A percentile compares a stretch with the other conserved stretches of the same genome.
Conservation (phyloP, 2,329 filamentous ascomycete species). For the Celoporthe dispersa region DNA sequence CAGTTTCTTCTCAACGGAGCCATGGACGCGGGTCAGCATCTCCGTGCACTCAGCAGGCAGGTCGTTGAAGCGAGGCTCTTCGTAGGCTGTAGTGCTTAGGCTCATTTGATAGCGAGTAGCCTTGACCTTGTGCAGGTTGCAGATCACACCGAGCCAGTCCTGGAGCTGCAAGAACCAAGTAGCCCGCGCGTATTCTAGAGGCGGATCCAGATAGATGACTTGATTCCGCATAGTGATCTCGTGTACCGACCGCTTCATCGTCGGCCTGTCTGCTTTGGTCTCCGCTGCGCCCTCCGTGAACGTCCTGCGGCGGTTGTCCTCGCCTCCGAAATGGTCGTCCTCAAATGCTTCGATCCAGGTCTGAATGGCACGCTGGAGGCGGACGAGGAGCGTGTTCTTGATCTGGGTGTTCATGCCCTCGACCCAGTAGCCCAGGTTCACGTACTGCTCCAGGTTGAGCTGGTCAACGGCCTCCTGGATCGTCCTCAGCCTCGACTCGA, state of each 20-base stretch:
- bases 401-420: conserved; percentile 84
- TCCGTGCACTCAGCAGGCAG: conserved; percentile 83
- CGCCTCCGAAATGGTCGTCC: conserved; percentile 56
- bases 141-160: conserved; percentile 90
- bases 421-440: conserved; percentile 92
- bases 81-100: conserved; percentile 67
- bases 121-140: conserved; percentile 91
- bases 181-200: conserved; percentile 86
- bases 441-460: conserved; percentile 93
- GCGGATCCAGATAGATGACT: conserved; percentile 94
- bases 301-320: conserved; percentile 54
- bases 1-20: conserved; percentile 81
- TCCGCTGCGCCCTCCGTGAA: conserved; percentile 46
- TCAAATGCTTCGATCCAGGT: conserved; percentile 89
- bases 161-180: conserved; percentile 94
- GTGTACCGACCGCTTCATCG: conserved; percentile 76
- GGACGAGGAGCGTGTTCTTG: conserved; percentile 76
- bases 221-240: conserved; percentile 98
- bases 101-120: conserved; percentile 94
- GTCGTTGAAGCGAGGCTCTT: conserved; percentile 77
- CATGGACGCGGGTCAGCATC: conserved; percentile 79
- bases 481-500: conserved; percentile 78
- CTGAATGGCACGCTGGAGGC: conserved; percentile 81
- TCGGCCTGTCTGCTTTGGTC: conserved; percentile 58
- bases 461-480: conserved; percentile 95